Conservation (phyloP, 1,284 basidiomycete species). For the Trametes polyzona region DNA sequence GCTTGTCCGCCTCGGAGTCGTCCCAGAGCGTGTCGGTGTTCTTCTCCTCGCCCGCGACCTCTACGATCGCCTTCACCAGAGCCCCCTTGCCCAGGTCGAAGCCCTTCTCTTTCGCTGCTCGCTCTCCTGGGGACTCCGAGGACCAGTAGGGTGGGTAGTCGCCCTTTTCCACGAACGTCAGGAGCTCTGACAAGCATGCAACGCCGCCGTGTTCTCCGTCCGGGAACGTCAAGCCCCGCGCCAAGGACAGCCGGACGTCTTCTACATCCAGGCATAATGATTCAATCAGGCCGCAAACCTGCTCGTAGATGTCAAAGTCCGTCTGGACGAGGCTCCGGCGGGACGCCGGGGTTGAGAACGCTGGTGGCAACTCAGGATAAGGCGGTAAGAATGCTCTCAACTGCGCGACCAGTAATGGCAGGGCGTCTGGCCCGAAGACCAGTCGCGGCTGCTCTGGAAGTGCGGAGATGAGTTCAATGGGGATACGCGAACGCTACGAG, state of each 20-base stretch:
- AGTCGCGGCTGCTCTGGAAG: slow-evolving; percentile 45
- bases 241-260: slow-evolving; percentile 70
- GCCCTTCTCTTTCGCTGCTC: slow-evolving; percentile 59
- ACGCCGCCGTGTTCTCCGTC: slow-evolving; percentile 56
- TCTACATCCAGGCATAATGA: slow-evolving; percentile 76
- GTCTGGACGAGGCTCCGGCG: slow-evolving; percentile 59
- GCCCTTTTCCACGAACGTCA: slow-evolving; percentile 75
- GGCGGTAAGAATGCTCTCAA: slow-evolving; percentile 63
- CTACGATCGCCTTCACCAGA: slow-evolving; percentile 83
- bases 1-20: slow-evolving; percentile 53
- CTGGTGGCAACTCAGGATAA: slow-evolving; percentile 42
- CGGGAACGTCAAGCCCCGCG: slow-evolving; percentile 63
- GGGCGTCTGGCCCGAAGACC: slow-evolving; percentile 60
- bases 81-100: slow-evolving; percentile 85
- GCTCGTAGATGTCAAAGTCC: slow-evolving; percentile 75
- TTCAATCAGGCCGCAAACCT: slow-evolving; percentile 75
- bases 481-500: neutral
- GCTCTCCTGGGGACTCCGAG: slow-evolving; percentile 36
- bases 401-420: slow-evolving; percentile 65
- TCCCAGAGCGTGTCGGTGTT: slow-evolving; percentile 79
- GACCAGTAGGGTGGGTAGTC: slow-evolving; percentile 68
- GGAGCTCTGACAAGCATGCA: slow-evolving; percentile 63
- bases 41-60: slow-evolving; percentile 80
- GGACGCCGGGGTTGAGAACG: slow-evolving; percentile 47
- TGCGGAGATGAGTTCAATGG: neutral